Evolutionary conservation across 2,329 filamentous ascomycete species (phyloP), one percentile per base, ranked within the genome.

Genomic region (Aschersonia sp.): DNA sequence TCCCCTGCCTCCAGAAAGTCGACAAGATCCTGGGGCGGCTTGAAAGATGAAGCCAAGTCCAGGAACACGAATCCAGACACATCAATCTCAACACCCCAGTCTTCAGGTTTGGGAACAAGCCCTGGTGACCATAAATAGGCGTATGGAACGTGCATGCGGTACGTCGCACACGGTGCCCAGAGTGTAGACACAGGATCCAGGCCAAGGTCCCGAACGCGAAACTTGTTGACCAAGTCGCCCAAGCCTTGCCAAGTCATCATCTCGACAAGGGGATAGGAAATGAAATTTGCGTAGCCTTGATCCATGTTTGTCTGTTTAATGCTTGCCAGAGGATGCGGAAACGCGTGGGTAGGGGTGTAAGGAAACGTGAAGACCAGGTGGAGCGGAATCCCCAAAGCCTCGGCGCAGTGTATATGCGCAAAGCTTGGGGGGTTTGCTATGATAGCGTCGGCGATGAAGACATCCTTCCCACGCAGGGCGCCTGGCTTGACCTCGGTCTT

Each of bases 211-310:
- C 80, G 77, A 5, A 78, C 71, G 44, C 86, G 73, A 54, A 89
- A 87, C 31, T 77, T 69, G 56, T 90, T 90, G 53, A 90, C 76
- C 31, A 90, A 66, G 59, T 89, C 85, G 2, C 85, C 85, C 1
- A 90, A 70, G 0, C 88, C 89, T 62, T 95, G 87, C 88, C 88
- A 95, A 1, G 87, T 84, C 74, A 90, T 86, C 77, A 87, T 83
- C 59, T 90, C 85, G 1, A 90, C 83, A 37, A 90, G 65, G 0
- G 83, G 80, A 58, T 89, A 92, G 2, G 78, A 83, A 60, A 90
- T 86, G 58, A 86, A 87, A 61, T 90, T 92, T 10, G 81, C 79
- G 58, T 86, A 85, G 22, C 77, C 78, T 1, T 76, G 71, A 55
- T 88, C 83, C 7, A 87, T 76, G 52, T 87, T 86, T 12, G 74